Base-by-base conservation (phyloP, 148 eudicot species). In the Suaeda aralocaspica region DNA sequence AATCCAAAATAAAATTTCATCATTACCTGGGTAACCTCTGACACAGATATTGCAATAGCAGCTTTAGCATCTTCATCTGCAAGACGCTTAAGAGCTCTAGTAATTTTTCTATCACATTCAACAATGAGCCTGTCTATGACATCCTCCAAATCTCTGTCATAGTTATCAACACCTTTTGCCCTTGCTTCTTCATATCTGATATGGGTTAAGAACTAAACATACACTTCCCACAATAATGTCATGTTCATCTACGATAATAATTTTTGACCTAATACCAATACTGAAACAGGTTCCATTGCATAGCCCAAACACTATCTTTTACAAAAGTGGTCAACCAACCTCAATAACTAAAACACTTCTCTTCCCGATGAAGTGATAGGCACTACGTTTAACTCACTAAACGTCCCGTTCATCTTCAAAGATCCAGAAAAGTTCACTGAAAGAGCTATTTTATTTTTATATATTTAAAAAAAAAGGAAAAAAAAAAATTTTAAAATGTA, bases 31-130 rank as follows among this genome's bases (percentile, higher is more conserved):
- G 98, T 90, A 68, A 93, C 98, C 74, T 90, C 96, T 24, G 92
- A 80, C 53, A 94, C 98, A 5, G 96, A 91, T 28, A 94, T 91
- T 13, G 97, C 98, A 72, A 89, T 90, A 66, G 98, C 98, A 26
- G 98, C 98, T 82, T 89, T 94, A 74, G 98, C 98, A 77, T 91
- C 98, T 53, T 94, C 98, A 18, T 94, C 97, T 48, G 90, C 84
- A 5, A 94, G 96, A 62, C 98, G 96, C 79, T 89, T 94, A 63
- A 94, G 85, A 74, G 98, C 97, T 81, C 98, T 91, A 21, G 80
- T 70, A 61, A 94, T 94, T 83, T 94, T 91, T 51, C 92, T 80
- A 74, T 91, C 97, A 80, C 97, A 91, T 76, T 94, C 97, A 79
- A 88, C 88, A 69, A 91, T 91, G 76, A 93, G 98, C 79, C 89